Evolutionary conservation across 352 stramenopile genomes (phyloP).

Genomic region (Phytophthora megakarya): DNA sequence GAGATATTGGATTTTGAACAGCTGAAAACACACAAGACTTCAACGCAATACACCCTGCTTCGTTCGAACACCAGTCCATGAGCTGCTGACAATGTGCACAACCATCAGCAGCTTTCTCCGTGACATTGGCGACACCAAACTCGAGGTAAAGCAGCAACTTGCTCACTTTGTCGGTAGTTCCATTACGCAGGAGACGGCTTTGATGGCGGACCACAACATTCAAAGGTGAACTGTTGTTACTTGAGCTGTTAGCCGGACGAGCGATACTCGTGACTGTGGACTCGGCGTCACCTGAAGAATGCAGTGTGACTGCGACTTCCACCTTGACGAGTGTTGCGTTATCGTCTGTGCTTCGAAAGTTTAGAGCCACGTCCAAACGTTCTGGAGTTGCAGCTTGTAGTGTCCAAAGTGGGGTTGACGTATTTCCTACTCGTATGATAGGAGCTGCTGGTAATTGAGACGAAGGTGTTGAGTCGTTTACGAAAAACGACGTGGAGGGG

Average conservation of each 20-base stretch:
- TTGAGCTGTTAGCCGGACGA: conserved; percentile 21
- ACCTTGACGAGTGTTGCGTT: conserved; percentile 58
- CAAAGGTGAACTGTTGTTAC: conserved; percentile 9
- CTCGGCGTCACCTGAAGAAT: conserved; percentile 41
- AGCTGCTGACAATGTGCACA: conserved; percentile 62
- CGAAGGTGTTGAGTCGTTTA: conserved; percentile 14
- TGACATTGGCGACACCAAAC: conserved; percentile 39
- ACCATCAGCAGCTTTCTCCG: conserved; percentile 44
- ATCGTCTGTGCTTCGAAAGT: conserved; percentile 47
- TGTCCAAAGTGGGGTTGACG: conserved; percentile 47
- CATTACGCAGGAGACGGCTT: conserved; percentile 35
- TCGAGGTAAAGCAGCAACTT: conserved; percentile 53
- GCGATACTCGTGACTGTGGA: conserved; percentile 66
- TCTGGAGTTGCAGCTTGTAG: conserved; percentile 31
- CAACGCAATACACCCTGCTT: conserved; percentile 46
- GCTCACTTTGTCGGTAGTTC: conserved; percentile 28
- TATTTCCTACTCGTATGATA: conserved; percentile 32
- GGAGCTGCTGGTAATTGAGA: conserved; percentile 25
- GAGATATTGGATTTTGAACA: conserved; percentile 10
- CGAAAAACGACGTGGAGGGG: conserved; percentile 39
- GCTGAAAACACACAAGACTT: conserved; percentile 41
- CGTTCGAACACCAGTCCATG: conserved; percentile 49
- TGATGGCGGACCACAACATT: conserved; percentile 52
- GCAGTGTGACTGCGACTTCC: conserved; percentile 51
- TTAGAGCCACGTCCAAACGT: conserved; percentile 50